Evolutionary conservation across 805 yeast species (phyloP).

Genomic region (Wickerhamiella slavikovae): DNA sequence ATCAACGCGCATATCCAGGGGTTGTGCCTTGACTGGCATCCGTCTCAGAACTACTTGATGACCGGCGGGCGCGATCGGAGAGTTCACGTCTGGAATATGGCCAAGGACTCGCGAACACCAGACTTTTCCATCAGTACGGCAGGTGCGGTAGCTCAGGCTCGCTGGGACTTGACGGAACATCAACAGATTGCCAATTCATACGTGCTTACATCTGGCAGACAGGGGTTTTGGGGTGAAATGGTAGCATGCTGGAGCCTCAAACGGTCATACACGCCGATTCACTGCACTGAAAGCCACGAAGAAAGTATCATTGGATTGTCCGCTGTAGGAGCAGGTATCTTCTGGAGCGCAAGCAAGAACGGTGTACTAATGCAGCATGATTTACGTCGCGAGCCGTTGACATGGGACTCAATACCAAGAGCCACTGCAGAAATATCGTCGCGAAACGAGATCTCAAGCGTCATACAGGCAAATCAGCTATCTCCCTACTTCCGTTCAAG

Average conservation of each 20-base stretch:
- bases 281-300: slow-evolving; percentile 28
- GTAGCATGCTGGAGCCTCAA: slow-evolving; percentile 12
- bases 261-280: slow-evolving; percentile 52
- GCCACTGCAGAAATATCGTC: slow-evolving; percentile 41
- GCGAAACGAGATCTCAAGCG: slow-evolving; percentile 27
- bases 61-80: slow-evolving; percentile 89
- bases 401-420: slow-evolving; percentile 30
- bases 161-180: slow-evolving; percentile 40
- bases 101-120: slow-evolving; percentile 27
- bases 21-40: slow-evolving; percentile 73
- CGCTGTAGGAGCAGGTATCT: slow-evolving; percentile 7
- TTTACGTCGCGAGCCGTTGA: slow-evolving; percentile 22
- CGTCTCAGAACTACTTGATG: slow-evolving; percentile 54
- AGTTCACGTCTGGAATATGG: slow-evolving; percentile 55
- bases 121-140: slow-evolving; percentile 55
- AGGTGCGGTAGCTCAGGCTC: slow-evolving; percentile 55
- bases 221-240: slow-evolving; percentile 4
- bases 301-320: slow-evolving; percentile 33
- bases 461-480: slow-evolving; percentile 26
- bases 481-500: not conserved
- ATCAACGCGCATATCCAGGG: slow-evolving; percentile 86
- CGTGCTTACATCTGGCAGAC: slow-evolving; percentile 9
- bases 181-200: slow-evolving; percentile 7
- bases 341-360: slow-evolving; percentile 35
- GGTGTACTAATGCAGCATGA: slow-evolving; percentile 28